These are phyloP conservation scores for Schoenoplectus tabernaemontani DNA, from an alignment of 202 grass and related monocot species.

Conservation along the genomic window DNA sequence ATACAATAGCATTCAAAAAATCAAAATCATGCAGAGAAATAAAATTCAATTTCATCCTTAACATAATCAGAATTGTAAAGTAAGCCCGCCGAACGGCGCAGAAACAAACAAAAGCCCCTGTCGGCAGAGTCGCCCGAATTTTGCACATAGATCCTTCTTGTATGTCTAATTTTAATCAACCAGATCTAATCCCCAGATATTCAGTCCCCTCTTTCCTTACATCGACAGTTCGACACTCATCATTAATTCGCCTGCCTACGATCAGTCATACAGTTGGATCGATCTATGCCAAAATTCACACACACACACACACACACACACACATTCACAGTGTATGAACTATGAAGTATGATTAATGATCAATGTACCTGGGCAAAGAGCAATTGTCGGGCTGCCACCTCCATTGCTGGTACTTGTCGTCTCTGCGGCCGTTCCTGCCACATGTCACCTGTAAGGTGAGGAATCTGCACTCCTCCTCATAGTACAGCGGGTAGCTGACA, in stretches of 20 bases:
- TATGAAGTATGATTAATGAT: not conserved
- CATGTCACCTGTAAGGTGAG: slow-evolving; percentile 71
- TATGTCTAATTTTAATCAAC: not conserved
- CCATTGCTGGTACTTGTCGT: slow-evolving; percentile 74
- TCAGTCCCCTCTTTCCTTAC: not conserved
- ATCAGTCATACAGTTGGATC: not conserved
- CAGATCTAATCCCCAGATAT: not conserved
- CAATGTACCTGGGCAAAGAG: slow-evolving; percentile 57
- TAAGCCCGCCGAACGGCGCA: not conserved
- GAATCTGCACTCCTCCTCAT: slow-evolving; percentile 55
- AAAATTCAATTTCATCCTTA: not conserved
- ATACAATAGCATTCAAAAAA: not conserved
- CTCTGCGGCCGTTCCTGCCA: slow-evolving; percentile 56
- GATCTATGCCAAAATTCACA: not conserved
- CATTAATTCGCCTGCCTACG: not conserved
- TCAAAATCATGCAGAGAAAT: not conserved
- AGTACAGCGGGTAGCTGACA: slow-evolving; percentile 41
- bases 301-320: not conserved
- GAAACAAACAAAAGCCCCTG: not conserved
- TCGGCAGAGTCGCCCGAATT: not conserved
- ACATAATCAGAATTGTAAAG: not conserved
- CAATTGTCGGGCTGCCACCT: slow-evolving; percentile 69
- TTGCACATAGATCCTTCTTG: not conserved
- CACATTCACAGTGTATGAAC: too few species aligned
- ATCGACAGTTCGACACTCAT: not conserved